Evolutionary conservation across 2,329 filamentous ascomycete genomes (phyloP).

Genomic region (Alternaria longipes): DNA sequence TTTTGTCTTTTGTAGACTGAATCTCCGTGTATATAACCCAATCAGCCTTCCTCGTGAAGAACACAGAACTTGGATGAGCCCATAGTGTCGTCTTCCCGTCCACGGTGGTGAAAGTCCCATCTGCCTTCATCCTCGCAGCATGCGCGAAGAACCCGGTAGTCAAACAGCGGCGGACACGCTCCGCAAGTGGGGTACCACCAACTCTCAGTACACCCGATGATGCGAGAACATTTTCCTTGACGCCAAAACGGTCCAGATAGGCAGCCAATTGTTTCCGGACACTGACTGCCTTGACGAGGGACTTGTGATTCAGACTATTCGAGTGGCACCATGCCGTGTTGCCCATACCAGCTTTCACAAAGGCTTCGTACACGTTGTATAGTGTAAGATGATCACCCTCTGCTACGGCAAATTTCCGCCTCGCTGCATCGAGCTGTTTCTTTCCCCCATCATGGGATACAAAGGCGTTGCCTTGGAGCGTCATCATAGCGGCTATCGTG

Average conservation of each 20-base stretch:
- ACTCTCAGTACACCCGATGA: slow-evolving; percentile 49
- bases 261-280: slow-evolving; percentile 86
- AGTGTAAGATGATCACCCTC: slow-evolving; percentile 95
- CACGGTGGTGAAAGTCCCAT: slow-evolving; percentile 90
- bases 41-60: slow-evolving; percentile 96
- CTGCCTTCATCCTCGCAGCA: slow-evolving; percentile 90
- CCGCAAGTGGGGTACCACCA: slow-evolving; percentile 63
- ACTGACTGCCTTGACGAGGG: slow-evolving; percentile 81
- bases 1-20: slow-evolving; percentile 87
- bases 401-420: slow-evolving; percentile 85
- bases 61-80: slow-evolving; percentile 89
- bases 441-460: slow-evolving; percentile 80
- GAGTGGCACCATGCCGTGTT: slow-evolving; percentile 87
- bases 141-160: slow-evolving; percentile 93
- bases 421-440: slow-evolving; percentile 75
- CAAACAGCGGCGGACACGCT: slow-evolving; percentile 83
- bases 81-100: slow-evolving; percentile 79
- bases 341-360: slow-evolving; percentile 82
- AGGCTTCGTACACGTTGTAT: slow-evolving; percentile 91
- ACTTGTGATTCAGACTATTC: slow-evolving; percentile 86
- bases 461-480: slow-evolving; percentile 83
- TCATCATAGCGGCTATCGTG: slow-evolving; percentile 93
- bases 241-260: slow-evolving; percentile 85
- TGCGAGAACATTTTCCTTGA: slow-evolving; percentile 64
- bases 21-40: slow-evolving; percentile 97